Conservation (phyloP, 176 grass and related monocot species). For the Neostapfia colusana region DNA sequence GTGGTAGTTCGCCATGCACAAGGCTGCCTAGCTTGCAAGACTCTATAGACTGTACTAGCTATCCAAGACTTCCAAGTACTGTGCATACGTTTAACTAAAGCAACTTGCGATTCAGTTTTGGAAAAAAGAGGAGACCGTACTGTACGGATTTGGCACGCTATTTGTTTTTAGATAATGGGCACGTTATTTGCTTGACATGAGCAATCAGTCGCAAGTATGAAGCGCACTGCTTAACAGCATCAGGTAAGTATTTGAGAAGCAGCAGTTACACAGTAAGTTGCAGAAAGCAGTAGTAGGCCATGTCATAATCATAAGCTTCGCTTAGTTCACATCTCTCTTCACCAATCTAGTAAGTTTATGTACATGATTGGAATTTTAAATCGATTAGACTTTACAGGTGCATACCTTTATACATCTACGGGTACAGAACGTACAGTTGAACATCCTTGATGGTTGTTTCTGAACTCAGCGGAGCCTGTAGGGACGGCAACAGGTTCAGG, state of each 20-base stretch:
- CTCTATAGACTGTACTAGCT: conserved; percentile 46
- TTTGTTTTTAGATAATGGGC: too few relatives aligned
- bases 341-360: not conserved
- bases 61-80: conserved; percentile 33
- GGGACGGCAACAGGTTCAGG: not conserved
- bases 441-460: conserved; percentile 47
- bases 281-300: not conserved
- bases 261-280: conserved; percentile 9
- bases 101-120: conserved; percentile 33
- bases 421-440: conserved; percentile 33
- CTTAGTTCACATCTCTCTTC: not conserved
- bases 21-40: conserved; percentile 22
- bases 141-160: not conserved
- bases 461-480: conserved; percentile 31
- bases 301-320: not conserved
- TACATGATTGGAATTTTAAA: conserved; percentile 31
- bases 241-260: not conserved
- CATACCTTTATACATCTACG: conserved; percentile 36
- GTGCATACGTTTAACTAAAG: conserved; percentile 37
- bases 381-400: not conserved
- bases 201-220: not conserved
- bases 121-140: not conserved
- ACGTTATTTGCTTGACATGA: conserved; percentile 3
- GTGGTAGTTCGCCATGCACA: conserved; percentile 35
- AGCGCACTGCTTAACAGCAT: not conserved